phyloP scores from a whole-genome alignment of 345 rosid genomes.

The Carallia brachiata region DNA sequence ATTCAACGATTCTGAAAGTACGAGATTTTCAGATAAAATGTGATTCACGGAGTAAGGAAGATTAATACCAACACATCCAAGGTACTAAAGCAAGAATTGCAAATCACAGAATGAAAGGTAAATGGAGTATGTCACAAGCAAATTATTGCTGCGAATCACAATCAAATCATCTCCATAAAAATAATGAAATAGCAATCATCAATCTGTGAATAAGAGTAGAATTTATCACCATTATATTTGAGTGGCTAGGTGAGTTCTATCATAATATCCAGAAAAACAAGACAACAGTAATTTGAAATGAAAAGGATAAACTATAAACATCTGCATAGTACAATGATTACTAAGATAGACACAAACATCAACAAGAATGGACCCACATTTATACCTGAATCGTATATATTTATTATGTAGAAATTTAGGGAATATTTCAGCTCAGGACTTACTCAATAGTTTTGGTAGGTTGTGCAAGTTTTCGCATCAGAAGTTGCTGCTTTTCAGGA shows the following conservation, averaged over 20 bases:
- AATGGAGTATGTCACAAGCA: no score
- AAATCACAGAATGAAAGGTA: background rate
- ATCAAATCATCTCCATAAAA: background rate
- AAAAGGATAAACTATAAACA: background rate
- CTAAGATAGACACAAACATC: background rate
- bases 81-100: background rate
- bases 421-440: conserved; percentile 21
- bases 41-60: background rate
- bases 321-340: background rate
- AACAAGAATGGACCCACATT: background rate
- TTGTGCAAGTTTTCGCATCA: conserved; percentile 71
- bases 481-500: conserved; percentile 79
- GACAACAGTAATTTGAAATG: background rate
- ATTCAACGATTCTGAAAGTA: background rate
- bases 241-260: background rate
- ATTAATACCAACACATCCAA: background rate
- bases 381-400: background rate
- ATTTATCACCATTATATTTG: background rate
- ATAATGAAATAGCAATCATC: background rate
- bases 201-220: background rate
- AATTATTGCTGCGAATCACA: background rate
- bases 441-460: conserved; percentile 77
- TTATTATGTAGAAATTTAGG: background rate
- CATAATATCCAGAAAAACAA: background rate
- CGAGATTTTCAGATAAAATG: background rate